Evolutionary conservation across 2,329 filamentous ascomycete genomes (phyloP), one percentile per base, ranked within the genome.

Genomic region (Raffaelea arxii): DNA sequence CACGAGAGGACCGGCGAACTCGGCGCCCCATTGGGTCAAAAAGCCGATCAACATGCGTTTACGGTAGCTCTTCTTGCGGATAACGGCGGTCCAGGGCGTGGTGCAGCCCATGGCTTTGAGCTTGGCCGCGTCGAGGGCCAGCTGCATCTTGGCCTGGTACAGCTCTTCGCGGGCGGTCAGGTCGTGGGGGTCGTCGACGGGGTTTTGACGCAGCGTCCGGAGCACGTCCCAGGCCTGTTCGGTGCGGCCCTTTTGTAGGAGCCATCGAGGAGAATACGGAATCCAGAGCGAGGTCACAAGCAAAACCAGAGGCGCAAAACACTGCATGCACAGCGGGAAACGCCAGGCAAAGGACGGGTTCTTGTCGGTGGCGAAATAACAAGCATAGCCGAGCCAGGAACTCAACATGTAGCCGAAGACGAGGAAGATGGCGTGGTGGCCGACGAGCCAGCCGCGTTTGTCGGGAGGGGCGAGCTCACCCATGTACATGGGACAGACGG

Each of bases 21-120:
- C 70, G 2, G 71, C 70, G 21, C 70, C 71, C 69, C 70, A 75
- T 51, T 74, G 71, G 0, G 70, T 74, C 30, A 74, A 56, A 49
- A 74, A 75, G 0, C 70, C 70, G 37, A 75, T 70, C 2, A 65
- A 60, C 68, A 75, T 71, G 1, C 72, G 61, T 59, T 71, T 74
- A 18, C 71, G 60, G 50, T 72, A 72, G 9, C 68, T 69, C 48
- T 62, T 64, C 54, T 69, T 72, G 53, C 64, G 66, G 21, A 70
- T n/a, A 0, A 71, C 62, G 0, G 69, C 69, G 32, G 56, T 65
- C 68, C 68, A 72, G 0, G 66, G 62, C n/a, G n/a, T n/a, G 1
- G 55, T 65, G n/a, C 61, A 57, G 0, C 65, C 64, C 7, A 65
- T 61, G 0, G 56, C 56, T 24, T 62, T 57, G 22, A 72, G 58